Evolutionary conservation across 78 protist species (phyloP), one percentile per base, ranked within the genome.

Genomic region (Cavenderia fasciculata): DNA sequence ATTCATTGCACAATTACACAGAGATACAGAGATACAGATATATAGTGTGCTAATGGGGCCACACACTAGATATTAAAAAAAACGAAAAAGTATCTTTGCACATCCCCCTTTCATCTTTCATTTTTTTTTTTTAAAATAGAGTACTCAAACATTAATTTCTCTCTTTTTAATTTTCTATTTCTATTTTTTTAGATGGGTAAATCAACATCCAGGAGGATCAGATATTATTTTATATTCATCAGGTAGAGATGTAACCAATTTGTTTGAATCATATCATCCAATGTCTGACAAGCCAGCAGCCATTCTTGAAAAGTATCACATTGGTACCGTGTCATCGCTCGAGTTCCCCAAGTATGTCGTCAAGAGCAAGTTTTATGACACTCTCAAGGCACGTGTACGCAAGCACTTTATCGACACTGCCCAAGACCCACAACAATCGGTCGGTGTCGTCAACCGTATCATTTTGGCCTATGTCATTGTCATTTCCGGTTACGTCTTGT

Each of bases 181-280:
- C 57, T 56, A 12, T 56, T 14, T 62, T 61, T 46, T 44, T 44
- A 79, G 88, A 70, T 75, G 89, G 89, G 21, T 82, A 41, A 61
- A 56, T 59, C 12, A 12, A 19, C 86, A 75, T 59, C 86, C 86
- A 75, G 86, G 86, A 43, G 86, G 86, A 21, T 59, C 56, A 31
- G 72, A 75, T 14, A 44, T 59, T 21, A 31, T 75, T 12, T 33
- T 75, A 31, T 59, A 59, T 27, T 33, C 86, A 43, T 69, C 86
- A 29, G 86, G 86, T 59, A 38, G 86, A 44, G 86, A 75, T 59
- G 34, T 40, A 21, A 75, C 86, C 8, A 75, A 75, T 44, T 75
- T 75, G 54, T 75, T 75, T 75, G 86, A 75, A 59, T 29, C 51
- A 19, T 75, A 75, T 44, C 86, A 75, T 59, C 72, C 59, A 61